These are phyloP conservation scores for Phalaenopsis hybrid DNA, from an alignment of 116 monocot genomes.

Conservation along the genomic window DNA sequence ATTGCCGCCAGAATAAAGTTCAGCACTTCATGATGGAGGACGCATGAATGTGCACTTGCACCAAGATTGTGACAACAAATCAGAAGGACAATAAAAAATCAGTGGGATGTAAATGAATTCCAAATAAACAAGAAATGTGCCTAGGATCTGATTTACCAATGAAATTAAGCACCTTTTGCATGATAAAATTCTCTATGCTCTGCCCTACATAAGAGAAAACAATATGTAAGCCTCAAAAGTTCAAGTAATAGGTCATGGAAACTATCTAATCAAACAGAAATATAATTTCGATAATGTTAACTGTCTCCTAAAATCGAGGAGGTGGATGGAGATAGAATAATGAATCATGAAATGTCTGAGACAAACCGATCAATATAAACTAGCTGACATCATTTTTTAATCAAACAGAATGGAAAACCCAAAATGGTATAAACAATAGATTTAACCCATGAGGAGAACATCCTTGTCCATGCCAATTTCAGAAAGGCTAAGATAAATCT, in stretches of 20 bases:
- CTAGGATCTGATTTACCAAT: constrained; percentile 72
- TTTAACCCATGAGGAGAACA: constrained; percentile 48
- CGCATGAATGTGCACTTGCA: constrained; percentile 60
- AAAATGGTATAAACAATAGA: constrained; percentile 6
- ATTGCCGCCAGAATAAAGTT: constrained; percentile 82
- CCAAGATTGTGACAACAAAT: constrained; percentile 22
- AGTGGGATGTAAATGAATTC: constrained; percentile 2
- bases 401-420: background rate
- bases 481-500: constrained; percentile 56
- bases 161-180: constrained; percentile 61
- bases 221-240: constrained; percentile 11
- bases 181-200: constrained; percentile 55
- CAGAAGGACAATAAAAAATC: constrained; percentile 13
- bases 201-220: constrained; percentile 39
- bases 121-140: constrained; percentile 35
- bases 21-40: constrained; percentile 90
- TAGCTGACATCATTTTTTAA: background rate
- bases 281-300: background rate
- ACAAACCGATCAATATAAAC: background rate
- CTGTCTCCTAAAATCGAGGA: background rate
- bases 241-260: background rate
- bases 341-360: background rate
- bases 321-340: background rate
- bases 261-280: background rate
- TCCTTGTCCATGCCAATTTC: constrained; percentile 42